Conservation (phyloP, 2,329 filamentous ascomycete species). For the Paecilomyces variotii region DNA sequence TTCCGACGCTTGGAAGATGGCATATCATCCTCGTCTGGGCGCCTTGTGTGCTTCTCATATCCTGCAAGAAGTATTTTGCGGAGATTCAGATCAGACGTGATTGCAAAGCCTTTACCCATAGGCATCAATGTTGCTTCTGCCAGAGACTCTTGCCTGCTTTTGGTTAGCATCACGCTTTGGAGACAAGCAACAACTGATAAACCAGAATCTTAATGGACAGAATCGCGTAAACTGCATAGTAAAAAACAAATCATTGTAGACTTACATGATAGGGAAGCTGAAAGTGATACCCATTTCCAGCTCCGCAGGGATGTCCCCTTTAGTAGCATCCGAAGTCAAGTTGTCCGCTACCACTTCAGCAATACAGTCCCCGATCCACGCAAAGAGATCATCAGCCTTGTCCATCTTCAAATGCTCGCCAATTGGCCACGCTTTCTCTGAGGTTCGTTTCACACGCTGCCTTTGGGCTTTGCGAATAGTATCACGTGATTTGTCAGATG, state of each 20-base stretch:
- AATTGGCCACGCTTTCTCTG: slow-evolving; percentile 47
- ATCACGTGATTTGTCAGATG: slow-evolving; percentile 32
- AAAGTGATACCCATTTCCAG: slow-evolving; percentile 43
- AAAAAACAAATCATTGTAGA: slow-evolving; percentile 2
- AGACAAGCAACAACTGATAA: not conserved
- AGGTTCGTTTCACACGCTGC: slow-evolving; percentile 39
- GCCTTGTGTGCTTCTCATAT: slow-evolving; percentile 45
- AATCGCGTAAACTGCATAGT: not conserved
- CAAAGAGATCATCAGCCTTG: slow-evolving; percentile 65
- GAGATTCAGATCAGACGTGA: slow-evolving; percentile 47
- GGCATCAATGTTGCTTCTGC: slow-evolving; percentile 49
- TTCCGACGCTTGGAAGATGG: slow-evolving; percentile 39
- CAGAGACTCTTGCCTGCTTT: slow-evolving; percentile 42
- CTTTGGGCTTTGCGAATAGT: slow-evolving; percentile 38
- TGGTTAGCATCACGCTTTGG: slow-evolving; percentile 3
- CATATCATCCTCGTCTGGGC: slow-evolving; percentile 28
- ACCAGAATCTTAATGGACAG: not conserved
- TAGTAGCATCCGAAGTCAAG: slow-evolving; percentile 31
- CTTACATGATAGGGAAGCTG: slow-evolving; percentile 44
- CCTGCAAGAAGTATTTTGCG: slow-evolving; percentile 47
- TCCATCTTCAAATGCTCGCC: slow-evolving; percentile 52
- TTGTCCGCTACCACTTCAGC: slow-evolving; percentile 59
- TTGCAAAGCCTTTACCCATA: slow-evolving; percentile 53
- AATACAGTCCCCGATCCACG: slow-evolving; percentile 75
- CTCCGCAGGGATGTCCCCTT: slow-evolving; percentile 34